Conservation (phyloP, 805 yeast species). For the Yarrowia hollandica region DNA sequence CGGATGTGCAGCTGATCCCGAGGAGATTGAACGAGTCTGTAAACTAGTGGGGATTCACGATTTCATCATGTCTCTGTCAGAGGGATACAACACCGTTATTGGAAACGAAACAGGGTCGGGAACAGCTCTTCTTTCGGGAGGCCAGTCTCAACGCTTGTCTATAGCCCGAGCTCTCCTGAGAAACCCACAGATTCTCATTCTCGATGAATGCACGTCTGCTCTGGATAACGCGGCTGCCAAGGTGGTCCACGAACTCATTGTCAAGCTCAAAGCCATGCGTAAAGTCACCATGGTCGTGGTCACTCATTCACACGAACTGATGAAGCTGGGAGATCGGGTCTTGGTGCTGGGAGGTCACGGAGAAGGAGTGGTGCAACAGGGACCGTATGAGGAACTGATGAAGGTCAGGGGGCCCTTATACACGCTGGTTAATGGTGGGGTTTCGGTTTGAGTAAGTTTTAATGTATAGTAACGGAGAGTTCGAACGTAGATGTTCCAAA, state of each 20-base stretch:
- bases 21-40: not conserved
- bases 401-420: not conserved
- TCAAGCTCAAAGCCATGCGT: conserved; percentile 39
- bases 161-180: conserved; percentile 79
- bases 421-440: conserved; percentile 9
- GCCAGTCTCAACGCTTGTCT: conserved; percentile 83
- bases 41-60: conserved; percentile 51
- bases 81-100: conserved; percentile 60
- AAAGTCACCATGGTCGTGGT: conserved; percentile 59
- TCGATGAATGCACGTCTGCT: conserved; percentile 92
- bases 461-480: no score
- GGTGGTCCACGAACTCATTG: conserved; percentile 53
- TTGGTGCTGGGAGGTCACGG: conserved; percentile 37
- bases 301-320: conserved; percentile 72
- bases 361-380: conserved; percentile 15
- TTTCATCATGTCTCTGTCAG: conserved; percentile 55
- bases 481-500: no score
- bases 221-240: conserved; percentile 65
- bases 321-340: conserved; percentile 56
- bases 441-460: not conserved
- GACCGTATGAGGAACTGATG: conserved; percentile 1
- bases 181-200: conserved; percentile 58
- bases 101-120: conserved; percentile 47
- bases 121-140: conserved; percentile 67
- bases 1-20: conserved; percentile 44